These are phyloP conservation scores for Penicillium nucicola DNA, from an alignment of 495 filamentous ascomycete genomes.

Conservation along the genomic window DNA sequence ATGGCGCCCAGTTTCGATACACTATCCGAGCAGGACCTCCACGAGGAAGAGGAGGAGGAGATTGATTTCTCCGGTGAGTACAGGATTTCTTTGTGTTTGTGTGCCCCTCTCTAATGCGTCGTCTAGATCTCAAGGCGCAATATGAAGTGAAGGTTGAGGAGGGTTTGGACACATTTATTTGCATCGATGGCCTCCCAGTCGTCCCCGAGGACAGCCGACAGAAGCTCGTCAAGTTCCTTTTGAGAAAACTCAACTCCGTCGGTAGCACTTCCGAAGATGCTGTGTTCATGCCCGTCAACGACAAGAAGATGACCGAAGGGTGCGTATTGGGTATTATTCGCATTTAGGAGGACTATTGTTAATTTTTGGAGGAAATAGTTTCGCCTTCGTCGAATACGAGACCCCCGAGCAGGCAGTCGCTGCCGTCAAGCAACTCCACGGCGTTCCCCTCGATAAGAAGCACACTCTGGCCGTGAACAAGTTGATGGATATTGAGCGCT, in stretches of 20 bases:
- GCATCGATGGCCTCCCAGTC: constrained; percentile 86
- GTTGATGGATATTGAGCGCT: constrained; percentile 94
- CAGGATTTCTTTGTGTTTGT: constrained; percentile 13
- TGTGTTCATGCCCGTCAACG: constrained; percentile 88
- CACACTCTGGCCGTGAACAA: constrained; percentile 96
- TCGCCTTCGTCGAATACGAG: constrained; percentile 93
- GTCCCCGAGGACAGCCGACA: constrained; percentile 79
- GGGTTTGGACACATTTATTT: constrained; percentile 91
- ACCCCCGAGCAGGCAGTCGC: constrained; percentile 86
- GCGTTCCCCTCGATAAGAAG: constrained; percentile 84
- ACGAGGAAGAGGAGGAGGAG: constrained; percentile 86
- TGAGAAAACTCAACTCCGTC: constrained; percentile 82
- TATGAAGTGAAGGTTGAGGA: constrained; percentile 95
- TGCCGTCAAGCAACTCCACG: constrained; percentile 81
- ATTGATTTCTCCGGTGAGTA: constrained; percentile 79
- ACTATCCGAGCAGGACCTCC: constrained; percentile 72
- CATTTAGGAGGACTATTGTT: constrained; percentile 9
- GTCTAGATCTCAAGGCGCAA: constrained; percentile 77
- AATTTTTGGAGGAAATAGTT: constrained; percentile 45
- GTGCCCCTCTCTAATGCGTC: constrained; percentile 32
- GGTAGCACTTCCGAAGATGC: constrained; percentile 82
- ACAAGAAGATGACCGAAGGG: constrained; percentile 79
- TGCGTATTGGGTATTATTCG: constrained; percentile 40
- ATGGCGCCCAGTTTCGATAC: constrained; percentile 76
- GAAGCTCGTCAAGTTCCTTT: constrained; percentile 90